Evolutionary conservation across 2,329 filamentous ascomycete genomes (phyloP), one percentile per base, ranked within the genome.

Genomic region (Diatrype stigma): DNA sequence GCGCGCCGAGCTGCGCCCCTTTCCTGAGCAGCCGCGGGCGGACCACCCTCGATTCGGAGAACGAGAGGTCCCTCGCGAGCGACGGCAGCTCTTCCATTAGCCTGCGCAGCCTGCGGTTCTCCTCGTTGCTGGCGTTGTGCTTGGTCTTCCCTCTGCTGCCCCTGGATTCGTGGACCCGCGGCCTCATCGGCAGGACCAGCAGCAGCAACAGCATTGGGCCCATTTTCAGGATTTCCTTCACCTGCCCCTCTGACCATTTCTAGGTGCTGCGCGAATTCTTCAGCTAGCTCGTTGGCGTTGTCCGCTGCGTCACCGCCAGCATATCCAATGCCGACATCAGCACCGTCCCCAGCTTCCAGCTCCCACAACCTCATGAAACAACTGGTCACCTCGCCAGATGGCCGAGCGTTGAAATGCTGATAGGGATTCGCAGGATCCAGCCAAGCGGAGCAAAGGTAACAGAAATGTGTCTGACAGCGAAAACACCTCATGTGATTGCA

Each of bases 401-500:
- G 75, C 47, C 73, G 70, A 26, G 82, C 78, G 64, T 96, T 96
- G 73, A 92, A 99, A 68, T 99, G 94, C 49, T 79, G 73, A 64
- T 97, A 97, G 1, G 92, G 92, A 60, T 96, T 94, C 17, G 73
- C 76, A 0, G 88, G 82, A 50, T 86, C 80, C 40, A 99, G 78
- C 88, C 90, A 97, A n/a, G 85, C 80, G 0, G 87, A 87, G 65
- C 94, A 97, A 1, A 97, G 79, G 60, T 97, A 97, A 73, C 94
- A 99, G 67, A 96, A 97, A 68, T 97, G 93, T 2, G 90, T 88
- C 47, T 86, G 79, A 74, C 94, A 99, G 56, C 89, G 85, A 67
- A 87, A 90, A 71, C 93, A 96, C 46, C 86, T 89, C 91, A 97
- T 97, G 70, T 96, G 92, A 69, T 96, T 96, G 76, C 94, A 99